Base-by-base conservation (phyloP, 352 stramenopile genomes). In the Phytophthora pluvialis region DNA sequence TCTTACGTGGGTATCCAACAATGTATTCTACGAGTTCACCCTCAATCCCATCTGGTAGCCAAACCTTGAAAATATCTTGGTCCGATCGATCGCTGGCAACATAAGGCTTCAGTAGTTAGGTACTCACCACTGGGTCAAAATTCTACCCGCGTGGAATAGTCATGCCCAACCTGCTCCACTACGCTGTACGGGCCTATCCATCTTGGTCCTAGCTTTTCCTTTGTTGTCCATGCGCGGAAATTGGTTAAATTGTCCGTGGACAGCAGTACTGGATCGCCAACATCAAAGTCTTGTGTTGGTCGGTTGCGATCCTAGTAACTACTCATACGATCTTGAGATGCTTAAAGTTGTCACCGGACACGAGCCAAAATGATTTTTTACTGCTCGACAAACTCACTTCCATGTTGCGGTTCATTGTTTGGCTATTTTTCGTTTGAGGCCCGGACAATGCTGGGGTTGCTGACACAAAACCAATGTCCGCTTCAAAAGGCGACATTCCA, bases 121-220 rank as follows among this genome's bases (percentile, higher is more conserved):
- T 60, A 25, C 51, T 39, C 8, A 60, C 50, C 13, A 51, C 39
- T n/a, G 52, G 29, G 13, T 60, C n/a, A 31, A 15, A 50, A 43
- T 32, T 25, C 25, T 11, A 60, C n/a, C 1, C 42, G 11, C 6
- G 52, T 33, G 8, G 50, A 51, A 26, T 60, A 38, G 21, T 44
- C 31, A 28, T 50, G 40, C 0, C 40, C 40, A 25, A 50, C 11
- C 11, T 21, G 29, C 28, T 51, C 31, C 21, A 31, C 13, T 1
- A 60, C 39, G 2, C 1, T 4, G 16, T 51, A 59, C 1, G 51
- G 51, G 0, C 38, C 38, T n/a, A 59, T 48, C 64, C 98, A 97
- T 77, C 89, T 13, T 6, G 45, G 26, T 26, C 45, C 45, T 15
- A 51, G 12, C 26, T 51, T 51, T 13, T 38, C 39, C 7, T 51